Evolutionary conservation across 768 basidiomycete species (phyloP).

Genomic region (Russula griseocarnosa): DNA sequence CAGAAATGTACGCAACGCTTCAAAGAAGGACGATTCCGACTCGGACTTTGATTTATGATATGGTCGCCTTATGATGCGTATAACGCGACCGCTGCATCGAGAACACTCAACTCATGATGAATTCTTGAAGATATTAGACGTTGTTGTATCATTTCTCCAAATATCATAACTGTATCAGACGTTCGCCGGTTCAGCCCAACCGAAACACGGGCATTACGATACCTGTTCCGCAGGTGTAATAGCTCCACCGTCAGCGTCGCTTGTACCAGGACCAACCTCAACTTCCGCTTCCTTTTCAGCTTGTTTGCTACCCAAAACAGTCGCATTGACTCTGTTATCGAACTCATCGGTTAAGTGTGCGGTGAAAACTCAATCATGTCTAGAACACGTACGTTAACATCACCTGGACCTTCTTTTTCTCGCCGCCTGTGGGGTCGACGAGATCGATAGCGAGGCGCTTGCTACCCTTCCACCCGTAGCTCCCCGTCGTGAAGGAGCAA

Average conservation of each 20-base stretch:
- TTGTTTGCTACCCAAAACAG: conserved; percentile 66
- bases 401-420: conserved; percentile 64
- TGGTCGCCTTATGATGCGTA: neutral
- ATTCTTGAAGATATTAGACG: neutral
- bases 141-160: neutral
- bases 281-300: conserved; percentile 41
- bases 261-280: conserved; percentile 18
- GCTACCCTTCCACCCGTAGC: conserved; percentile 84
- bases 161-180: conserved; percentile 27
- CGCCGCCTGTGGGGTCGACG: conserved; percentile 44
- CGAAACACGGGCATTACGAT: conserved; percentile 33
- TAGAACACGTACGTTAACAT: conserved; percentile 59
- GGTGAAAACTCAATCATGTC: neutral
- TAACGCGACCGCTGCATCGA: neutral
- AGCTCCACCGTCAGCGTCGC: conserved; percentile 32
- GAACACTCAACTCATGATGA: neutral
- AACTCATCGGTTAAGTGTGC: neutral
- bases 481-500: conserved; percentile 64
- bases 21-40: conserved; percentile 65
- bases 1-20: conserved; percentile 53
- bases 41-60: conserved; percentile 64
- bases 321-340: conserved; percentile 64
- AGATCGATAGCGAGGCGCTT: conserved; percentile 66
- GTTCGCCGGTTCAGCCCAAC: neutral
- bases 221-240: conserved; percentile 32